Evolutionary conservation across 1,284 basidiomycete genomes (phyloP), one percentile per base, ranked within the genome.

Genomic region (Trichosporon asahii): DNA sequence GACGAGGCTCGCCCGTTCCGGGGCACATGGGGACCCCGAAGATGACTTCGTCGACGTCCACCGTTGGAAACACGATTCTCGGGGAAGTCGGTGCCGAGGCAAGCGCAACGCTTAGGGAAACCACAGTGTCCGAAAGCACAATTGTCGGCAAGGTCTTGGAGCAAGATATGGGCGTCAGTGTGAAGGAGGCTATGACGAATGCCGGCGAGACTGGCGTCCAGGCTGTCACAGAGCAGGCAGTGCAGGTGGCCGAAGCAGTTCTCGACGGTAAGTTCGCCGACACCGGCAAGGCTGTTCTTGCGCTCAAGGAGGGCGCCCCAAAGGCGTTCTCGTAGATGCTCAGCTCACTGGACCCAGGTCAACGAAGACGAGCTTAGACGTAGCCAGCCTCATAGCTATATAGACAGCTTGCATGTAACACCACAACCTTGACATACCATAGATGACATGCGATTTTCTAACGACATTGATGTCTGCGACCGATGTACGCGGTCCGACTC

Each of bases 131-230:
- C 1, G 70, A 71, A 27, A 21, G 49, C 3, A 60, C 79, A 0
- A 31, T 76, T 12, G 74, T 82, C 15, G 65, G 72, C 1, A 72
- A 77, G 25, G 66, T 76, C 1, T 65, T 81, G 5, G 76, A 82
- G 69, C 57, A 75, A 35, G 78, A 81, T 21, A 14, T 76, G 2
- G 78, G 78, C 1, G 67, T 75, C 11, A 77, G 77, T 1, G 65
- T 82, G n/a, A 68, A 68, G 18, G 79, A 80, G 46, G 79, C 74
- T 9, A 71, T 81, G 67, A 68, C 72, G 9, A 82, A 82, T 68
- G 79, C 79, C 2, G 71, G 70, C 15, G 79, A 82, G 72, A 81
- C 81, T 2, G 81, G 81, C 0, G 68, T 74, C 7, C 79, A 81
- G 72, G 76, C 77, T 33, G 73, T 78, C 40, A 66, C 76, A 57